These are phyloP conservation scores for Hibiscus syriacus DNA, from an alignment of 345 rosid genomes.

Conservation along the genomic window DNA sequence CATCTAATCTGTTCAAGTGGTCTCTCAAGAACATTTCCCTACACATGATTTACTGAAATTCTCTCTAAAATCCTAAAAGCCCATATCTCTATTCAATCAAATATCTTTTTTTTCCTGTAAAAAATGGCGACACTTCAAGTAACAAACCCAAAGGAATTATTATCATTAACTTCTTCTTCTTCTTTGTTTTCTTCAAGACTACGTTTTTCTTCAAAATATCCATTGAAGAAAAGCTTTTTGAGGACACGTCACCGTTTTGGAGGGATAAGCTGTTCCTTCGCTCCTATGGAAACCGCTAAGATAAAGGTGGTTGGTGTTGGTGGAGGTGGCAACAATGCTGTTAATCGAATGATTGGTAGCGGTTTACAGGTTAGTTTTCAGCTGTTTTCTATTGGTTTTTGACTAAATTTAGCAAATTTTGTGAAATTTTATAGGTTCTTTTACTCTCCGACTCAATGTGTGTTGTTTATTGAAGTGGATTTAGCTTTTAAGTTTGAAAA, in stretches of 20 bases:
- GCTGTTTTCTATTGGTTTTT: background rate
- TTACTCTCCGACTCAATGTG: too few species aligned
- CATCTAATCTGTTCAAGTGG: background rate
- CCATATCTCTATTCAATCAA: background rate
- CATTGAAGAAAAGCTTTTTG: conserved; percentile 18
- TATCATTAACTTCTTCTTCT: conserved; percentile 30
- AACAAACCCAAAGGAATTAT: conserved; percentile 38
- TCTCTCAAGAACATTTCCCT: background rate
- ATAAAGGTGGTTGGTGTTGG: conserved; percentile 95
- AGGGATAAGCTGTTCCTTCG: conserved; percentile 52
- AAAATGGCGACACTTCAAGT: conserved; percentile 54
- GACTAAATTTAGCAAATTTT: background rate
- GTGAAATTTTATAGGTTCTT: background rate
- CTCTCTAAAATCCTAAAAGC: conserved; percentile 46
- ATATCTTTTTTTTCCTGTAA: background rate
- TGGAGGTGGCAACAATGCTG: conserved; percentile 99
- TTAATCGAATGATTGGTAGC: conserved; percentile 94
- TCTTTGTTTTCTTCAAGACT: conserved; percentile 21
- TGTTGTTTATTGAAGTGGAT: background rate
- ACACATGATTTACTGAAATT: background rate
- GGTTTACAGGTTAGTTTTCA: conserved; percentile 62
- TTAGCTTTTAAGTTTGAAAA: background rate
- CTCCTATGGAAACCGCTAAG: conserved; percentile 74
- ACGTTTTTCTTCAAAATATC: conserved; percentile 2
- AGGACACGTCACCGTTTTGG: conserved; percentile 23